Evolutionary conservation across 2,329 filamentous ascomycete species (phyloP).

Genomic region (Fusarium mangiferae): DNA sequence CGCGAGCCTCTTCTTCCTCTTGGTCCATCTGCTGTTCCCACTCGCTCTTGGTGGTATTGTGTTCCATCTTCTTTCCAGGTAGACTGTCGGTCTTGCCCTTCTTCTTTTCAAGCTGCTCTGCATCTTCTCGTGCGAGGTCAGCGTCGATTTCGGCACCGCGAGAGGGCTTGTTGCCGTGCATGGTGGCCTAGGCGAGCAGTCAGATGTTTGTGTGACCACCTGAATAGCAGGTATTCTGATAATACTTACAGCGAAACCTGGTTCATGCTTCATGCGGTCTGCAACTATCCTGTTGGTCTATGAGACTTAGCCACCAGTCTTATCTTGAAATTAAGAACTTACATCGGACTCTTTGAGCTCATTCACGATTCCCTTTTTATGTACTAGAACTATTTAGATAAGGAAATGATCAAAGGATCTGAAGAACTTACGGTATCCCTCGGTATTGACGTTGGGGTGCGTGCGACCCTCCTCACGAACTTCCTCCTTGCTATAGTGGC

Average conservation of each 20-base stretch:
- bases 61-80: constrained; percentile 9
- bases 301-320: background rate
- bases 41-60: background rate
- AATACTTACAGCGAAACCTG: constrained; percentile 17
- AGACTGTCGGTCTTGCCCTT: constrained; percentile 11
- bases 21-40: background rate
- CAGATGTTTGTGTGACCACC: accelerated
- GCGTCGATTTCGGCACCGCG: constrained; percentile 20
- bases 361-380: constrained; percentile 29
- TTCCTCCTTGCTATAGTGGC: constrained; percentile 9
- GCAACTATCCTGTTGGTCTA: constrained; percentile 12
- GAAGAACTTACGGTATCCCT: constrained; percentile 14
- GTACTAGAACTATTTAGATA: background rate
- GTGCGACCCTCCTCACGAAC: constrained; percentile 2
- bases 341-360: constrained; percentile 19
- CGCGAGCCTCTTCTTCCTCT: background rate
- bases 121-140: constrained; percentile 23
- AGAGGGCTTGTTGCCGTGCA: constrained; percentile 29
- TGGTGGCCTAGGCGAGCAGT: background rate
- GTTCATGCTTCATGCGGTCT: constrained; percentile 26
- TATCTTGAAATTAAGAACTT: background rate
- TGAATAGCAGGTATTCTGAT: accelerated
- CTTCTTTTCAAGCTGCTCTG: constrained; percentile 16
- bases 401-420: accelerated
- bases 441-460: constrained; percentile 15